These are phyloP conservation scores for Ustilago nuda DNA, from an alignment of 1,284 basidiomycete genomes.

Conservation along the genomic window DNA sequence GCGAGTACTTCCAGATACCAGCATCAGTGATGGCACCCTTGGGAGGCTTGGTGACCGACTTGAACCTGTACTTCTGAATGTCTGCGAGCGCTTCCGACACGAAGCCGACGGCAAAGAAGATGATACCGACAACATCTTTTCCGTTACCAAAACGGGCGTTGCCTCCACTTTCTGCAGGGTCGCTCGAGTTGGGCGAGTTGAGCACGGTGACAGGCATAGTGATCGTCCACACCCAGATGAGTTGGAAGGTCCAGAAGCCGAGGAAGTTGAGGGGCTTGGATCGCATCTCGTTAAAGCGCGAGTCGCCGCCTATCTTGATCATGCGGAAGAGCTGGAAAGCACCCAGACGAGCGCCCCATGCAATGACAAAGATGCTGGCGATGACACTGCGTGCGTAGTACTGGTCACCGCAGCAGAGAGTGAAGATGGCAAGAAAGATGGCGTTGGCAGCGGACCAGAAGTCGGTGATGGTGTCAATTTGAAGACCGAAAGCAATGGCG, in stretches of 20 bases:
- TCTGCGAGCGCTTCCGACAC: conserved; percentile 76
- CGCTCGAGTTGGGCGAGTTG: conserved; percentile 57
- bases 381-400: conserved; percentile 76
- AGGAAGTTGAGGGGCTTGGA: conserved; percentile 51
- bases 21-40: conserved; percentile 60
- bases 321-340: conserved; percentile 66
- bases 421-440: conserved; percentile 68
- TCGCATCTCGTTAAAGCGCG: conserved; percentile 67
- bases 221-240: conserved; percentile 62
- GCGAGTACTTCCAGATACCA: conserved; percentile 53
- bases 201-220: conserved; percentile 58
- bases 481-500: conserved; percentile 71
- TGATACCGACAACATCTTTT: conserved; percentile 77
- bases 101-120: conserved; percentile 78
- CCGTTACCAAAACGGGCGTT: conserved; percentile 51
- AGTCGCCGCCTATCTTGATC: conserved; percentile 65
- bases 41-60: conserved; percentile 50
- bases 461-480: conserved; percentile 67
- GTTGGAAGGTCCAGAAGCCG: conserved; percentile 57
- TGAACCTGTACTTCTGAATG: conserved; percentile 73
- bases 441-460: conserved; percentile 63
- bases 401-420: conserved; percentile 65
- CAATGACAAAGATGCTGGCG: conserved; percentile 74
- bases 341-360: conserved; percentile 63
- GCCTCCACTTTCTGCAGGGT: conserved; percentile 41